Base-by-base conservation (phyloP, 2,329 filamentous ascomycete genomes). In the Fusarium palustre region DNA sequence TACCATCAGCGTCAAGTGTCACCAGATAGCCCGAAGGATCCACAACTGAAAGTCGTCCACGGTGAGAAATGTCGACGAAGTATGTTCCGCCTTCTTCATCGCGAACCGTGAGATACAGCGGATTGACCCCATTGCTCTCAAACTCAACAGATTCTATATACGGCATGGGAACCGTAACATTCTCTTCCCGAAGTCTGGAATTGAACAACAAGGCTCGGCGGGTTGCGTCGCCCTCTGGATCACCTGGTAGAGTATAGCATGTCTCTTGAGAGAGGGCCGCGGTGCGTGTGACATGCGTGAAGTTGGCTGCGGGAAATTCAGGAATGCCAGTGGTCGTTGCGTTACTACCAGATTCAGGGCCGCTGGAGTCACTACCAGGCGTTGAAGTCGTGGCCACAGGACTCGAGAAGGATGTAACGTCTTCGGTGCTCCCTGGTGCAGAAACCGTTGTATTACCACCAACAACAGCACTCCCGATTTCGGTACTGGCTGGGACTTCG, bases 121-220 rank as follows among this genome's bases (percentile, higher is more conserved):
- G 78, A 5, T 75, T 66, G 3, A 80, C 56, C 1, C 76, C 77
- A 18, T 76, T 72, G 5, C 66, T 69, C 24, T 78, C 74, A 47
- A 81, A 77, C 42, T 76, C 74, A 24, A 81, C 72, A 0, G 80
- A 77, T 49, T 81, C 78, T 5, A 81, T 76, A 46, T 79, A 81
- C 0, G 79, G 79, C 24, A 75, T 72, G 1, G 79, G 78, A 8
- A 80, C 76, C 0, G 76, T 72, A 18, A 71, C 61, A 31, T 80
- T 79, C 3, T 65, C 61, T 47, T 77, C 76, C 12, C 65, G 75
- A 9, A 76, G 59, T 8, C 74, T 74, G 16, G 71, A 68, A 43
- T 78, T 80, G 45, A 76, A 76, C n/a, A 81, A 49, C 7, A 76
- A 55, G 0, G 77, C 72, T 38, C 79, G 66, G 24, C 74, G 56